Evolutionary conservation across 1,139 yeast genomes (phyloP).

Genomic region (Candida glucosophila): DNA sequence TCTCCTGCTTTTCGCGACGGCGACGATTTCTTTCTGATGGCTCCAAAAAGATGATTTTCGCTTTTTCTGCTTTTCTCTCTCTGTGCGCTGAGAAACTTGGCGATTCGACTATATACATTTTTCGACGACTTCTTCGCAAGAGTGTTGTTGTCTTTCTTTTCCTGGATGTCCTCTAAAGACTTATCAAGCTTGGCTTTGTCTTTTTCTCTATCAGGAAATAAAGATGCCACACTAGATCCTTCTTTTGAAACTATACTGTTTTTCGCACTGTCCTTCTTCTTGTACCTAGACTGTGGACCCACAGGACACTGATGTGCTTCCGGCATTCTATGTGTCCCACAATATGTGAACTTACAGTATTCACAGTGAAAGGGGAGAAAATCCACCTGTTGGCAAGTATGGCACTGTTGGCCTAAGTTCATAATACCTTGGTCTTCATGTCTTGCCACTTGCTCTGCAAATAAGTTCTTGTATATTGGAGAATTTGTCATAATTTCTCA

Average conservation of each 20-base stretch:
- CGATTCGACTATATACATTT: slow-evolving; percentile 21
- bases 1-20: slow-evolving; percentile 13
- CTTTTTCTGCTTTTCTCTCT: slow-evolving; percentile 9
- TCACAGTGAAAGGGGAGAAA: slow-evolving; percentile 64
- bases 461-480: too few species aligned
- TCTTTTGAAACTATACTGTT: too few species aligned
- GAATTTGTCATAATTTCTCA: too few species aligned
- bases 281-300: slow-evolving; percentile 9
- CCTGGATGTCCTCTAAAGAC: slow-evolving; percentile 14
- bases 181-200: slow-evolving; percentile 34
- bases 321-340: slow-evolving; percentile 47
- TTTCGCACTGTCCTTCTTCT: slow-evolving; percentile 7
- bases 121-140: slow-evolving; percentile 18
- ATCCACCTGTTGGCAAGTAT: slow-evolving; percentile 54
- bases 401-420: slow-evolving; percentile 65
- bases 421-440: slow-evolving; percentile 40
- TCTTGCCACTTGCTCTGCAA: too few species aligned
- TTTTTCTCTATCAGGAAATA: slow-evolving; percentile 50
- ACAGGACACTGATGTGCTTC: slow-evolving; percentile 40
- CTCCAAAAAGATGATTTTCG: slow-evolving; percentile 8
- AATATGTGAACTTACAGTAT: slow-evolving; percentile 45
- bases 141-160: slow-evolving; percentile 19
- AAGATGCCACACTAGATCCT: slow-evolving; percentile 29
- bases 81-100: slow-evolving; percentile 33
- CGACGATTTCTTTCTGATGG: not conserved